phyloP scores from a whole-genome alignment of 768 basidiomycete species.

The Paxillus ammoniavirescens region DNA sequence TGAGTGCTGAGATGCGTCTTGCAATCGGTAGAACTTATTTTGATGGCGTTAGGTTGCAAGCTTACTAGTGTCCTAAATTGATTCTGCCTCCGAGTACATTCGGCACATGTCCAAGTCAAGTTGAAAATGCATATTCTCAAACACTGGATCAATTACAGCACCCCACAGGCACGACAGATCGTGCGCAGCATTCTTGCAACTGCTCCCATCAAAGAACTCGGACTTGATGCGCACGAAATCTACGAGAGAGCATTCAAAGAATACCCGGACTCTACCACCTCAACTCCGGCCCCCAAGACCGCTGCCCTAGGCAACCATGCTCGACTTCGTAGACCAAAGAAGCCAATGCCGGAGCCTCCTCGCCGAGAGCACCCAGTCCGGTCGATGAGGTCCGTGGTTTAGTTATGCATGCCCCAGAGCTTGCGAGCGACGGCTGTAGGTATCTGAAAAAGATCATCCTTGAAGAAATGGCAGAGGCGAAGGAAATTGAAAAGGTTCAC shows the following conservation, averaged over 20 bases:
- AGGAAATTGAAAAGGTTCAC: conserved; percentile 19
- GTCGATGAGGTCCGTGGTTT: conserved; percentile 12
- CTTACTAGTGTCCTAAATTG: too few relatives aligned
- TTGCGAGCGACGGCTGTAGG: conserved; percentile 2
- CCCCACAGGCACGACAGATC: conserved; percentile 3
- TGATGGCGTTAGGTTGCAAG: too few relatives aligned
- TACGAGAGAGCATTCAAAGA: conserved; percentile 6
- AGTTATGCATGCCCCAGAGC: not conserved
- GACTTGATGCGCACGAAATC: conserved; percentile 17
- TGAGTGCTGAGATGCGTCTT: not conserved
- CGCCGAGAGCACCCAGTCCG: conserved; percentile 13
- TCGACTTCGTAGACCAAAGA: not conserved
- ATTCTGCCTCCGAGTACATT: too few relatives aligned
- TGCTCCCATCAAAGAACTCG: conserved; percentile 2
- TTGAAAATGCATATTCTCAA: not conserved
- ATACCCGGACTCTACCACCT: conserved; percentile 5
- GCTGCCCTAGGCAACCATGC: not conserved
- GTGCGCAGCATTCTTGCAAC: conserved; percentile 7
- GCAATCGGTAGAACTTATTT: too few relatives aligned
- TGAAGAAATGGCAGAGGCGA: conserved; percentile 15
- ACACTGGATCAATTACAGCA: conserved; percentile 5
- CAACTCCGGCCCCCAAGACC: not conserved
- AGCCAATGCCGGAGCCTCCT: conserved; percentile 9
- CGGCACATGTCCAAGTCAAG: too few relatives aligned
- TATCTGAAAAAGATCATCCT: conserved; percentile 25